Evolutionary conservation across 495 filamentous ascomycete genomes (phyloP).

Genomic region (Xylaria sp.): DNA sequence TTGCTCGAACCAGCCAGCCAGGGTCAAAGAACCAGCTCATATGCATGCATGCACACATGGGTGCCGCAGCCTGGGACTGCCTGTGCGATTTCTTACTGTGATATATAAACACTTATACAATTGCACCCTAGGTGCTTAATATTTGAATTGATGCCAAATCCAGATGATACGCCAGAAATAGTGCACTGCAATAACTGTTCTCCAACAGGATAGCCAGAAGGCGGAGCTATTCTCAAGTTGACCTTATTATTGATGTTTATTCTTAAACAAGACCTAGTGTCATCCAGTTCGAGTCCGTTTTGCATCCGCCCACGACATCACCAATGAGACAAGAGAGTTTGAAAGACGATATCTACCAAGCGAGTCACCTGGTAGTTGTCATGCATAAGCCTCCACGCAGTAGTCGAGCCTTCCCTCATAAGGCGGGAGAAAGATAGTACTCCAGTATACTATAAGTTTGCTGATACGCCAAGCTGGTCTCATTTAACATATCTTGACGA

Average conservation of each 20-base stretch:
- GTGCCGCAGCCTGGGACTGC: not conserved
- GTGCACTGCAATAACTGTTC: not conserved
- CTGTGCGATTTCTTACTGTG: not conserved
- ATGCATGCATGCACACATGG: not conserved
- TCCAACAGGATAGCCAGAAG: not conserved
- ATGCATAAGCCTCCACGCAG: not conserved
- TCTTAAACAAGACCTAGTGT: not conserved
- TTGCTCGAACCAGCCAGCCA: too few relatives aligned
- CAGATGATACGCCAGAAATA: not conserved
- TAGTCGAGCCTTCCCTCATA: conserved; percentile 32
- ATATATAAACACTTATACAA: too few relatives aligned
- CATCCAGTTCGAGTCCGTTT: not conserved
- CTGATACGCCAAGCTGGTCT: conserved; percentile 35
- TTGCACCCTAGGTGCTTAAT: too few relatives aligned
- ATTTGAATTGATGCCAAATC: not conserved
- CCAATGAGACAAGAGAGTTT: not conserved
- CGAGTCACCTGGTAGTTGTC: not conserved
- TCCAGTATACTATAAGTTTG: conserved; percentile 54
- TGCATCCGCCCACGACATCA: not conserved
- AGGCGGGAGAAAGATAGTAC: conserved; percentile 52
- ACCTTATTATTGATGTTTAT: not conserved
- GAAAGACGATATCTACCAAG: not conserved
- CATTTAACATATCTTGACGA: not conserved
- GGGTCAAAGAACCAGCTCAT: too few relatives aligned
- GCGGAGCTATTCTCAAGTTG: not conserved